These are phyloP conservation scores for Mucor irregularis DNA, from an alignment of 371 early-diverging fungal genomes.

Conservation along the genomic window DNA sequence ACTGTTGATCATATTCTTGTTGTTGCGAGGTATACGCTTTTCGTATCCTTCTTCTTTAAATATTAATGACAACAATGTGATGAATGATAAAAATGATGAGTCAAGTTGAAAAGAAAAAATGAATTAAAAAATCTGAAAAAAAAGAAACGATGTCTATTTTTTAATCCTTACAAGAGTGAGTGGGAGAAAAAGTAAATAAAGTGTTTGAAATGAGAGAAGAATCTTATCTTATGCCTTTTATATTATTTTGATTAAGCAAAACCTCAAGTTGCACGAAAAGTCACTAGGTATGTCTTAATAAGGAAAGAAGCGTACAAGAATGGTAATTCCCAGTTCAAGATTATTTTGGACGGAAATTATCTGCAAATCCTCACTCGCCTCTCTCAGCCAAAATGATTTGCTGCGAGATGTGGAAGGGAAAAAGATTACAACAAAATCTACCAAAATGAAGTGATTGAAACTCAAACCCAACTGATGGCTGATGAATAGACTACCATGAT, in stretches of 20 bases:
- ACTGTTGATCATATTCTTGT: conserved; percentile 20
- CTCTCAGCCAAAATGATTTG: too few species aligned
- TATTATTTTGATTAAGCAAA: conserved; percentile 6
- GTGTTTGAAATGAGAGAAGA: neutral
- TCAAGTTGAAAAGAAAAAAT: neutral
- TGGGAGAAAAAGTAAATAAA: neutral
- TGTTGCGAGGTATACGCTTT: conserved; percentile 25
- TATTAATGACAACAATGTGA: conserved; percentile 23
- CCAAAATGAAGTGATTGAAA: too few species aligned
- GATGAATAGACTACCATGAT: too few species aligned
- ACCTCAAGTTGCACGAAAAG: neutral
- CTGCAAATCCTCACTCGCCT: too few species aligned
- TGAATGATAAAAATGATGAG: neutral
- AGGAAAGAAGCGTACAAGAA: conserved; percentile 7
- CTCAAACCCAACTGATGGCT: too few species aligned
- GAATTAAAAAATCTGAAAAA: neutral
- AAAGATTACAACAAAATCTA: too few species aligned
- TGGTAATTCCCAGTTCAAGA: conserved; percentile 4
- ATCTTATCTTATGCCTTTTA: neutral
- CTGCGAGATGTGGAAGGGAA: too few species aligned
- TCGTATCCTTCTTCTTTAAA: conserved; percentile 33
- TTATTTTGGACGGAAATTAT: too few species aligned
- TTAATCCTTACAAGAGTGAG: neutral
- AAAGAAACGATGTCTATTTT: conserved; percentile 1
- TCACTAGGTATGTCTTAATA: conserved; percentile 6